These are phyloP conservation scores for Thielaviopsis populi DNA, from an alignment of 2,329 filamentous ascomycete genomes.

Conservation along the genomic window DNA sequence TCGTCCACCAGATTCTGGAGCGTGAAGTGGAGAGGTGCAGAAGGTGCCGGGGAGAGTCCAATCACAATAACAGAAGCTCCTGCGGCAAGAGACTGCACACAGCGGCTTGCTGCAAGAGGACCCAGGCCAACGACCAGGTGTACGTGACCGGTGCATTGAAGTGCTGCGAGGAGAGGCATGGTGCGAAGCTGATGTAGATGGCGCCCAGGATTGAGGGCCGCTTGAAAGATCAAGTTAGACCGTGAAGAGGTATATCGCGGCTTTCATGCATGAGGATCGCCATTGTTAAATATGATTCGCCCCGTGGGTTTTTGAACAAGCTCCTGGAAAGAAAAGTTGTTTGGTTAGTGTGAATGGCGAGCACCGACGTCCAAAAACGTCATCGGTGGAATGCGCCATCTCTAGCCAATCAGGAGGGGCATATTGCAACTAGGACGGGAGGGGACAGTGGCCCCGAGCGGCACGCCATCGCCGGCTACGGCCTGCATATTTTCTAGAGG, in stretches of 20 bases:
- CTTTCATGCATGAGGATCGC: not conserved
- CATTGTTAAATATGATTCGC: not conserved
- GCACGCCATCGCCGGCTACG: slow-evolving; percentile 8
- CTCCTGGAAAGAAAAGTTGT: not conserved
- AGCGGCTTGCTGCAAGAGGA: slow-evolving; percentile 72
- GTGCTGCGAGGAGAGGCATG: slow-evolving; percentile 47
- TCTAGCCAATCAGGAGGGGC: slow-evolving; percentile 6
- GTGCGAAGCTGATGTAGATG: not conserved
- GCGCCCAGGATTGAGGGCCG: too few relatives aligned
- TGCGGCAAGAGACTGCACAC: slow-evolving; percentile 61
- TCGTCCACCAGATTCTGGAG: slow-evolving; percentile 50
- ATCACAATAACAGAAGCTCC: slow-evolving; percentile 71
- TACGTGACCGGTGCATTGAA: slow-evolving; percentile 53
- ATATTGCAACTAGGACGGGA: not conserved
- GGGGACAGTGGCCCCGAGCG: not conserved
- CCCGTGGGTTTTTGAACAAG: not conserved
- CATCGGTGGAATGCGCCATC: not conserved
- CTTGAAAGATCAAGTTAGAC: too few relatives aligned
- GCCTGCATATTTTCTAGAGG: not conserved
- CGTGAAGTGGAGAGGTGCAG: slow-evolving; percentile 40
- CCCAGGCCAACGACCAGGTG: slow-evolving; percentile 81
- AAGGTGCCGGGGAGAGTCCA: slow-evolving; percentile 40
- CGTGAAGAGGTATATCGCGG: too few relatives aligned
- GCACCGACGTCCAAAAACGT: slow-evolving; percentile 9
- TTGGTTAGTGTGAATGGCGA: slow-evolving; percentile 9